Conservation (phyloP, 805 yeast genomes). For the Lipomyces spencermartinsiae region DNA sequence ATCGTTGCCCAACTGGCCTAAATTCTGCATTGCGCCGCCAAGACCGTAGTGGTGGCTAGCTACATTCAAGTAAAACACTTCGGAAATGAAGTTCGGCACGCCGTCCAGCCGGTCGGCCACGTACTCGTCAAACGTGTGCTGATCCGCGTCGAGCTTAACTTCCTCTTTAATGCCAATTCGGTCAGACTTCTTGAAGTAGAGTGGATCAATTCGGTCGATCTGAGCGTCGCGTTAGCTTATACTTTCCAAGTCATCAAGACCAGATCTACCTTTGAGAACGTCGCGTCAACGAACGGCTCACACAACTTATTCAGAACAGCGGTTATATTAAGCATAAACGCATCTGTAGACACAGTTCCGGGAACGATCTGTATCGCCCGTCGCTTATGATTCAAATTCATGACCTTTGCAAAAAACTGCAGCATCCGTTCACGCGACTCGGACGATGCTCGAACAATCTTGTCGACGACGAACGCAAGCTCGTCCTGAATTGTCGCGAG, state of each 20-base stretch:
- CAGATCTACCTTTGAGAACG: constrained; percentile 49
- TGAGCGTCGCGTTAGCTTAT: neutral
- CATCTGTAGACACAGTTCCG: constrained; percentile 72
- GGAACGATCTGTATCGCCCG: constrained; percentile 82
- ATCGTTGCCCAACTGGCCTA: constrained; percentile 59
- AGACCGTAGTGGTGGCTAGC: constrained; percentile 87
- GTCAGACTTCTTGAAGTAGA: constrained; percentile 64
- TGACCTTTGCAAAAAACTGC: constrained; percentile 70
- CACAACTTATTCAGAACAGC: constrained; percentile 72
- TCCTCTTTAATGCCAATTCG: constrained; percentile 77
- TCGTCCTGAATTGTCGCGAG: constrained; percentile 58
- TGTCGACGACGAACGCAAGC: constrained; percentile 72
- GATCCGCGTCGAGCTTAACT: constrained; percentile 79
- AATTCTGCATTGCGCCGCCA: constrained; percentile 72
- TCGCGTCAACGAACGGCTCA: constrained; percentile 79
- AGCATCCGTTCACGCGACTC: constrained; percentile 68
- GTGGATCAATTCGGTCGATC: constrained; percentile 75
- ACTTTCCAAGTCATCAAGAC: neutral
- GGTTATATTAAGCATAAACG: constrained; percentile 79
- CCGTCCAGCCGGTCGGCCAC: constrained; percentile 52
- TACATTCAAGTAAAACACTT: constrained; percentile 79
- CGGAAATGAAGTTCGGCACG: constrained; percentile 82
- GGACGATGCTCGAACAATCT: constrained; percentile 74
- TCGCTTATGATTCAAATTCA: constrained; percentile 86
- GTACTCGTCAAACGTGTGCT: constrained; percentile 68